Conservation (phyloP, 495 filamentous ascomycete genomes). For the Margaritispora aquatica region DNA sequence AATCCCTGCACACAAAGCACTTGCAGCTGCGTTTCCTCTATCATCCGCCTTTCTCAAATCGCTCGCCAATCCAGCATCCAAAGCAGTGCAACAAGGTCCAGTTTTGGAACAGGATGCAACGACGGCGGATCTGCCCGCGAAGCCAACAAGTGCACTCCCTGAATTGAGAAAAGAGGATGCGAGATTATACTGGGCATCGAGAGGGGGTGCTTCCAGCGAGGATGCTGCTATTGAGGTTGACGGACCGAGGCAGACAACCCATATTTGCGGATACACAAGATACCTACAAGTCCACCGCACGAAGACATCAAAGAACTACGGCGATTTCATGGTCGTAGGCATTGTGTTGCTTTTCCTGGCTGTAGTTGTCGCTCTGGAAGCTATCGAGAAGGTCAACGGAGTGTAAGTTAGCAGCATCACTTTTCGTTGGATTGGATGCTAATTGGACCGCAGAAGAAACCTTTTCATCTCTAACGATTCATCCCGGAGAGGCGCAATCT, state of each 20-base stretch:
- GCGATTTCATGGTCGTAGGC: slow-evolving; percentile 33
- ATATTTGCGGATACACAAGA: neutral
- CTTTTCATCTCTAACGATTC: neutral
- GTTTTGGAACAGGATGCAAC: neutral
- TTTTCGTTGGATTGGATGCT: neutral
- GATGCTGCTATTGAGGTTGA: neutral
- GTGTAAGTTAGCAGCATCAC: slow-evolving; percentile 25
- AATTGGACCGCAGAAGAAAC: neutral
- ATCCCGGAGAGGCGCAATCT: slow-evolving; percentile 17
- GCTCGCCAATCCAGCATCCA: slow-evolving; percentile 3
- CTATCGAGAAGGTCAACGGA: slow-evolving; percentile 26
- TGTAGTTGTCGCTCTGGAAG: slow-evolving; percentile 31
- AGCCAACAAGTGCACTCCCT: slow-evolving; percentile 15
- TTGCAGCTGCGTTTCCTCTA: slow-evolving; percentile 12
- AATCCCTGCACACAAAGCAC: slow-evolving; percentile 7
- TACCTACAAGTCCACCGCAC: neutral
- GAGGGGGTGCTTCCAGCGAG: neutral
- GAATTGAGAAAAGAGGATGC: slow-evolving; percentile 15
- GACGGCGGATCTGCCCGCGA: slow-evolving; percentile 5
- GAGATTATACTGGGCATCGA: slow-evolving; percentile 11
- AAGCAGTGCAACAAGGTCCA: neutral
- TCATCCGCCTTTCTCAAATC: slow-evolving; percentile 21
- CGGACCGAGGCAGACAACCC: neutral
- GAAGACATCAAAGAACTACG: slow-evolving; percentile 28
- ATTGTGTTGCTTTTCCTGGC: slow-evolving; percentile 29